Percentiles rank a stretch among this genome's conserved stretches.
Conservation (phyloP, 208 protist genomes). For the Acanthamoeba culbertsoni region DNA sequence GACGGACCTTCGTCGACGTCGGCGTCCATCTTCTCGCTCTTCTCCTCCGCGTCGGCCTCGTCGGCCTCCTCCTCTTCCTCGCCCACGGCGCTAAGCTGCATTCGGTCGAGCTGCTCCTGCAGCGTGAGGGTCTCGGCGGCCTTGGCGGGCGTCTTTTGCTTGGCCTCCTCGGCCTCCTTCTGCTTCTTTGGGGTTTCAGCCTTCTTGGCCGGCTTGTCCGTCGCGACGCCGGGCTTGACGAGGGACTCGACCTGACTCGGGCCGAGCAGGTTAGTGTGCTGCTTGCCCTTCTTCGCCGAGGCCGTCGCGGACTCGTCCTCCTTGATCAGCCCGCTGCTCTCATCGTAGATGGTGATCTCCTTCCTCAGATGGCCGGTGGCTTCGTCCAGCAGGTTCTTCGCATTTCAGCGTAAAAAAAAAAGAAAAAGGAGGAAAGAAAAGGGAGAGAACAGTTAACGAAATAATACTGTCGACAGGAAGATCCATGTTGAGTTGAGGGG, state of each 20-base stretch:
- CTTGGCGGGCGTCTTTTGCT: background rate
- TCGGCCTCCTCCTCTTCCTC: background rate
- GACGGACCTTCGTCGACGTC: background rate
- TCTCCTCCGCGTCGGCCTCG: background rate
- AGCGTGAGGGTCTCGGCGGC: background rate
- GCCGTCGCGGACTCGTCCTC: background rate
- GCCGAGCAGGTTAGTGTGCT: too few species aligned
- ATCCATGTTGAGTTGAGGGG: background rate
- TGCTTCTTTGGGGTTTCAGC: background rate
- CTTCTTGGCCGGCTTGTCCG: background rate
- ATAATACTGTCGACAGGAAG: background rate
- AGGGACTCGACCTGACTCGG: too few species aligned
- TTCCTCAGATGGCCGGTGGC: background rate
- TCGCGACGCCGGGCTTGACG: too few species aligned
- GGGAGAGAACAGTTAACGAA: background rate
- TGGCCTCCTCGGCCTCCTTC: background rate
- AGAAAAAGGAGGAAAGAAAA: background rate
- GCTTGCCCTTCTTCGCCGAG: background rate
- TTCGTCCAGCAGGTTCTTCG: background rate
- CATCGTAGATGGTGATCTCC: background rate
- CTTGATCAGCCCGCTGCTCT: background rate
- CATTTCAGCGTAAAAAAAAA: background rate
- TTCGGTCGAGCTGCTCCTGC: slow-evolving; percentile 4
- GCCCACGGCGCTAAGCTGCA: background rate
- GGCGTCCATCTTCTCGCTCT: background rate